These are phyloP conservation scores for Penicillium griseofulvum DNA, from an alignment of 2,329 filamentous ascomycete species.

Conservation along the genomic window DNA sequence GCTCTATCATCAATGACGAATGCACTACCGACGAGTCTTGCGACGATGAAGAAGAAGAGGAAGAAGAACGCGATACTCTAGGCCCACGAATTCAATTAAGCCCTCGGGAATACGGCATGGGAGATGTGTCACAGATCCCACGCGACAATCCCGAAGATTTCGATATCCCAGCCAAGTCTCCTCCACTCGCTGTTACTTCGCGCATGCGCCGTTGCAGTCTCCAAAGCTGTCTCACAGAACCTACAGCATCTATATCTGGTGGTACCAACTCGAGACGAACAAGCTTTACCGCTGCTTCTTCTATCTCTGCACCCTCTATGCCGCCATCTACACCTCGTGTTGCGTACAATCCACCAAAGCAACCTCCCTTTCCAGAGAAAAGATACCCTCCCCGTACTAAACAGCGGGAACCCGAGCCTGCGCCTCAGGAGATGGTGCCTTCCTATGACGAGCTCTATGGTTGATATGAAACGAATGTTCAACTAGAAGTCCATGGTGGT, in stretches of 20 bases:
- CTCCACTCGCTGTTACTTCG: conserved; percentile 38
- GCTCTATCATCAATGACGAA: neutral
- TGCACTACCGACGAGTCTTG: conserved; percentile 19
- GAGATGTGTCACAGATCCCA: conserved; percentile 2
- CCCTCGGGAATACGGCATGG: conserved; percentile 7
- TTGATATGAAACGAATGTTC: conserved; percentile 14
- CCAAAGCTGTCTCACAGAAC: conserved; percentile 32
- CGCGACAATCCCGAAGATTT: conserved; percentile 21
- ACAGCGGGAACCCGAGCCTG: conserved; percentile 21
- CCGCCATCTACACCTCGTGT: conserved; percentile 28
- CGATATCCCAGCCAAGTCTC: conserved; percentile 32
- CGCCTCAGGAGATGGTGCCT: conserved; percentile 33
- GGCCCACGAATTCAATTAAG: conserved; percentile 3
- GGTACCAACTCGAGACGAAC: conserved; percentile 33
- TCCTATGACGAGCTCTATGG: conserved; percentile 43
- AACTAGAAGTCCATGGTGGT: conserved; percentile 2
- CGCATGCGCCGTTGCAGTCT: conserved; percentile 37
- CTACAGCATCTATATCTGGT: conserved; percentile 25
- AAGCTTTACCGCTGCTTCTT: conserved; percentile 32
- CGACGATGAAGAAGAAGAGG: conserved; percentile 27
- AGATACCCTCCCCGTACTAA: conserved; percentile 18
- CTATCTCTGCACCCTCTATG: conserved; percentile 26
- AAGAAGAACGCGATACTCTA: conserved; percentile 19
- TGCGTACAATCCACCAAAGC: conserved; percentile 11
- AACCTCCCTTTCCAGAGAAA: conserved; percentile 17